Percentiles rank a stretch among this genome's conserved stretches.
These are phyloP conservation scores for Letharia lupina DNA, from an alignment of 495 filamentous ascomycete genomes.

Conservation along the genomic window DNA sequence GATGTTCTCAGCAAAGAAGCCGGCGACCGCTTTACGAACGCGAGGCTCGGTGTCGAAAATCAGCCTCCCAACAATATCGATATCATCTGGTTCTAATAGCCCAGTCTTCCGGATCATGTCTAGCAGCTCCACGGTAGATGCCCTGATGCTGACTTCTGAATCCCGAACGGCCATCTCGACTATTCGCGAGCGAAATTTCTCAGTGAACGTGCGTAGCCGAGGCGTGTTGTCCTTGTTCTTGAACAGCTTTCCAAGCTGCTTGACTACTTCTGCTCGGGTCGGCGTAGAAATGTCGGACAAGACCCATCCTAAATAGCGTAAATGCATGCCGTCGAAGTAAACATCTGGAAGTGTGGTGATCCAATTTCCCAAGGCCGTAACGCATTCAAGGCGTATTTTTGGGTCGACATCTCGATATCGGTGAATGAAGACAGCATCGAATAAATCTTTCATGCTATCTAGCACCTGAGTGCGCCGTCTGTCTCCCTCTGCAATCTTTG, in stretches of 20 bases:
- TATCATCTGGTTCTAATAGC: slow-evolving; percentile 80
- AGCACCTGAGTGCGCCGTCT: slow-evolving; percentile 55
- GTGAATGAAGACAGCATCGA: slow-evolving; percentile 86
- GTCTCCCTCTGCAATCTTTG: slow-evolving; percentile 56
- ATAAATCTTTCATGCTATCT: slow-evolving; percentile 64
- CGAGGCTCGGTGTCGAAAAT: slow-evolving; percentile 79
- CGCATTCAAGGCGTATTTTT: slow-evolving; percentile 74
- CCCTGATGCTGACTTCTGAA: slow-evolving; percentile 66
- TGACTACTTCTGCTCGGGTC: slow-evolving; percentile 69
- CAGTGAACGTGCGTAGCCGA: slow-evolving; percentile 77
- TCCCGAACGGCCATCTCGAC: slow-evolving; percentile 89
- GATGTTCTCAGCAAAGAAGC: slow-evolving; percentile 81
- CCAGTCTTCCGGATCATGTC: slow-evolving; percentile 75
- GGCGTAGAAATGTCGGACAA: slow-evolving; percentile 65
- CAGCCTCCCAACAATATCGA: slow-evolving; percentile 73
- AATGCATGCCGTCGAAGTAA: slow-evolving; percentile 78
- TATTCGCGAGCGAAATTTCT: slow-evolving; percentile 75
- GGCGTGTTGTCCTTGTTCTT: slow-evolving; percentile 66
- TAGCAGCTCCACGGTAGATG: slow-evolving; percentile 67
- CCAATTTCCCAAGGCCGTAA: slow-evolving; percentile 78
- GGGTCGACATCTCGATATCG: slow-evolving; percentile 91
- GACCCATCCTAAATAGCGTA: slow-evolving; percentile 88
- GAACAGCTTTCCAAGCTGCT: slow-evolving; percentile 67
- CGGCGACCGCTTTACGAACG: slow-evolving; percentile 77
- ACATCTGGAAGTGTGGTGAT: slow-evolving; percentile 71